Evolutionary conservation across 2,329 filamentous ascomycete genomes (phyloP).

Genomic region (Calonectria pauciramosa): DNA sequence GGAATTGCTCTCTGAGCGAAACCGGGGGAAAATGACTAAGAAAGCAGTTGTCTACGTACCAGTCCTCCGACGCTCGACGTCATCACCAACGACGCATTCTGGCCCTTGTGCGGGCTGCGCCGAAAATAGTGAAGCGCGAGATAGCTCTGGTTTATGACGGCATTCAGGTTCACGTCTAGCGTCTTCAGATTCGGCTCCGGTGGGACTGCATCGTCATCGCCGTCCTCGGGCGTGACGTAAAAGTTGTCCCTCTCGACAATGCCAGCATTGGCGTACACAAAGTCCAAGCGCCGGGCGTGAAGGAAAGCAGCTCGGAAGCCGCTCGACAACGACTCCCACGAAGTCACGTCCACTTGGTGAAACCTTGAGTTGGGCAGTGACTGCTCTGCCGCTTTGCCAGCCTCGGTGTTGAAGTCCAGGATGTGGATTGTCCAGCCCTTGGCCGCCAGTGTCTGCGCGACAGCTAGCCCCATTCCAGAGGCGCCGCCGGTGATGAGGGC

Average conservation of each 20-base stretch:
- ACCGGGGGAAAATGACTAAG: not conserved
- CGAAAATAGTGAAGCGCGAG: constrained; percentile 59
- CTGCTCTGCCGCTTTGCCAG: not conserved
- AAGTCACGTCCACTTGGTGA: constrained; percentile 19
- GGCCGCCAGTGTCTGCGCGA: constrained; percentile 13
- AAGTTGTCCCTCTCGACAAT: constrained; percentile 31
- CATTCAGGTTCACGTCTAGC: constrained; percentile 52
- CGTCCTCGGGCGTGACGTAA: constrained; percentile 20
- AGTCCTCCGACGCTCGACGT: constrained; percentile 49
- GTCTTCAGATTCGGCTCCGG: constrained; percentile 44
- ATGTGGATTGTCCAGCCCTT: constrained; percentile 23
- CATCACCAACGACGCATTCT: constrained; percentile 44
- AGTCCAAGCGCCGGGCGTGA: constrained; percentile 17
- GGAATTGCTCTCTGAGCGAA: not conserved
- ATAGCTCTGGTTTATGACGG: constrained; percentile 54
- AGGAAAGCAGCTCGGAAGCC: constrained; percentile 12
- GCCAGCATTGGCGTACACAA: constrained; percentile 29
- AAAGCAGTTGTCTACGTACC: constrained; percentile 30
- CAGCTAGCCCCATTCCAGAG: constrained; percentile 25
- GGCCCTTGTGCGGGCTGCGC: constrained; percentile 35
- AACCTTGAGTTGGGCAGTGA: constrained; percentile 7
- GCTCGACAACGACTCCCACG: constrained; percentile 9
- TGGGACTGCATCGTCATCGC: not conserved
- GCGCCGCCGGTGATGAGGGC: constrained; percentile 20
- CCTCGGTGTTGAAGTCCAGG: constrained; percentile 21